Conservation (phyloP, 345 rosid species). For the Moricandia moricandioides region DNA sequence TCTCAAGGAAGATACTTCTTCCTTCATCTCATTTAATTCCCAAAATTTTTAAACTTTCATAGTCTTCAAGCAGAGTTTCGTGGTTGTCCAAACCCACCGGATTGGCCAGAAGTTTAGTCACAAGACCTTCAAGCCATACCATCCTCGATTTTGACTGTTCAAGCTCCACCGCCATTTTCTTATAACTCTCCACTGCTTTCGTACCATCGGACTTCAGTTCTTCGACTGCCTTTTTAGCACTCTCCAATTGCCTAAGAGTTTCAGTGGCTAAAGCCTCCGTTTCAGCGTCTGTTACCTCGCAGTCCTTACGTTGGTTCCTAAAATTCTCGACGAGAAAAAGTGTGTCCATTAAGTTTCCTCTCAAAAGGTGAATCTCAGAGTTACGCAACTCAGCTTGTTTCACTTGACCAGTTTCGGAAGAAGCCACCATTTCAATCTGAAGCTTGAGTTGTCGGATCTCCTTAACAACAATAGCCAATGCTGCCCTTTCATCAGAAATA, state of each 20-base stretch:
- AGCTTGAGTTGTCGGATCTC: slow-evolving; percentile 61
- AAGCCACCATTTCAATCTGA: slow-evolving; percentile 38
- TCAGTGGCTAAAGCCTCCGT: slow-evolving; percentile 65
- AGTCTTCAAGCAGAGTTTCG: slow-evolving; percentile 30
- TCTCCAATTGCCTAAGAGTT: slow-evolving; percentile 70
- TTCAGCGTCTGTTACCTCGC: slow-evolving; percentile 75
- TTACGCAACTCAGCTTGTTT: slow-evolving; percentile 51
- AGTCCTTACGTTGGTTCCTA: slow-evolving; percentile 64
- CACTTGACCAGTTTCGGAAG: slow-evolving; percentile 56
- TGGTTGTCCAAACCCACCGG: slow-evolving; percentile 25
- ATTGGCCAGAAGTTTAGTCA: slow-evolving; percentile 38
- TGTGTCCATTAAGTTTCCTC: slow-evolving; percentile 62
- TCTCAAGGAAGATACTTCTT: slow-evolving; percentile 45
- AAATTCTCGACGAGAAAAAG: slow-evolving; percentile 64
- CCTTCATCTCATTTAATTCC: slow-evolving; percentile 47
- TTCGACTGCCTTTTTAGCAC: slow-evolving; percentile 61
- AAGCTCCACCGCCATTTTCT: slow-evolving; percentile 59
- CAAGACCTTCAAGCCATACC: slow-evolving; percentile 53
- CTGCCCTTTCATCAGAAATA: slow-evolving; percentile 47
- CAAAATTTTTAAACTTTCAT: slow-evolving; percentile 33
- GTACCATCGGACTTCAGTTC: slow-evolving; percentile 54
- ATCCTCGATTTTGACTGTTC: slow-evolving; percentile 61
- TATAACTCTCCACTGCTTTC: slow-evolving; percentile 59
- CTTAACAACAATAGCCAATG: slow-evolving; percentile 57
- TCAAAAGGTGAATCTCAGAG: slow-evolving; percentile 61